These are phyloP conservation scores for Heterobasidion irregulare DNA, from an alignment of 1,284 basidiomycete genomes.

Conservation along the genomic window DNA sequence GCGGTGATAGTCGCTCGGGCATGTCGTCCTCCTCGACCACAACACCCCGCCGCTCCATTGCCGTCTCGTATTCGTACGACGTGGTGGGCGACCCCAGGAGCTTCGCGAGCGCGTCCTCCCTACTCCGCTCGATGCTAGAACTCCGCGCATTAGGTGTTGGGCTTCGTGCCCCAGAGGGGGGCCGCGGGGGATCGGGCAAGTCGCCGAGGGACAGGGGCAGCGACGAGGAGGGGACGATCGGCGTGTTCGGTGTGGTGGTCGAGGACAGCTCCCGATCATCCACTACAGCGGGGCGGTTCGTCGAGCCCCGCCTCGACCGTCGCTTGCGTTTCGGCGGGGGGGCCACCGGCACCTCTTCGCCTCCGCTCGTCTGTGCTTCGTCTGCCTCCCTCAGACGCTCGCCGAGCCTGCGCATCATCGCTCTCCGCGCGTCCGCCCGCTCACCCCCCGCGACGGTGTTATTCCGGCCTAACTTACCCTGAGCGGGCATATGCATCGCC, in stretches of 20 bases:
- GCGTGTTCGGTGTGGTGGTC: conserved; percentile 49
- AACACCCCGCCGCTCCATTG: conserved; percentile 50
- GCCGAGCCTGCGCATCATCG: conserved; percentile 55
- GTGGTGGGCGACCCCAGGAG: conserved; percentile 15
- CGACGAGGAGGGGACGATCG: conserved; percentile 44
- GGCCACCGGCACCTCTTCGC: conserved; percentile 43
- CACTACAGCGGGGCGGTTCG: conserved; percentile 37
- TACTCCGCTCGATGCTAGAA: conserved; percentile 16
- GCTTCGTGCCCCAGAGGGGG: conserved; percentile 13
- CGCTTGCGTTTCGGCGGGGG: conserved; percentile 37
- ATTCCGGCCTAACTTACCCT: conserved; percentile 50
- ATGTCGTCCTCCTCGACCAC: conserved; percentile 63
- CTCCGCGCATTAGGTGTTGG: conserved; percentile 12
- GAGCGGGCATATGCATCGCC: conserved; percentile 37
- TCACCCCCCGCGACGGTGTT: conserved; percentile 71
- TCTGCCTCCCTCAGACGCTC: conserved; percentile 57
- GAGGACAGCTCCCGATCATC: conserved; percentile 60
- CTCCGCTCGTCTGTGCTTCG: conserved; percentile 50
- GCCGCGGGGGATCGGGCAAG: conserved; percentile 17
- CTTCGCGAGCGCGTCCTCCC: conserved; percentile 25
- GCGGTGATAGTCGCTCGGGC: conserved; percentile 20
- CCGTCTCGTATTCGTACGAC: conserved; percentile 24
- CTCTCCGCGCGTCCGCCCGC: conserved; percentile 55
- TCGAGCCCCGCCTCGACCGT: conserved; percentile 49
- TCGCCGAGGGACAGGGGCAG: conserved; percentile 28